A percentile compares a stretch with the other conserved stretches of the same genome.
Conservation (phyloP, 2,329 filamentous ascomycete species). For the Metarhizium guizhouense region DNA sequence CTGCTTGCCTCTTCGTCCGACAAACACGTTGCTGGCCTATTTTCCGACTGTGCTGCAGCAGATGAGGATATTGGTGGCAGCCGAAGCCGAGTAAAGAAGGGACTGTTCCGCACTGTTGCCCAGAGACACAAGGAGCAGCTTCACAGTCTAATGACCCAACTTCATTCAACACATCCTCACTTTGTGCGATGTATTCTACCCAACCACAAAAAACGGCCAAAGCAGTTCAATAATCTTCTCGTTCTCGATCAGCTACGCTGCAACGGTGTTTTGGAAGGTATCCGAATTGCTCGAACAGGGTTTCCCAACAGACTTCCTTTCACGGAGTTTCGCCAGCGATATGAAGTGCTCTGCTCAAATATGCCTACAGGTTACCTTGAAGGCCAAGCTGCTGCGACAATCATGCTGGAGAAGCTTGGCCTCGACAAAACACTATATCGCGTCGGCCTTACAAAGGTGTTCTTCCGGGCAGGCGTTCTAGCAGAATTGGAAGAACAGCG, state of each 20-base stretch:
- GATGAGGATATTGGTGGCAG: conserved; percentile 64
- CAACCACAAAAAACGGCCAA: conserved; percentile 95
- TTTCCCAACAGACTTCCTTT: conserved; percentile 93
- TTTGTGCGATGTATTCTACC: conserved; percentile 97
- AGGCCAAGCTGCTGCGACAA: conserved; percentile 72
- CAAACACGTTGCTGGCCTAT: conserved; percentile 74
- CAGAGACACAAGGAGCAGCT: conserved; percentile 97
- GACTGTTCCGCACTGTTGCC: conserved; percentile 90
- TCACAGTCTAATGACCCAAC: conserved; percentile 88
- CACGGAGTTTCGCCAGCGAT: conserved; percentile 87
- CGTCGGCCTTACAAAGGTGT: conserved; percentile 93
- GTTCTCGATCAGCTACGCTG: conserved; percentile 96
- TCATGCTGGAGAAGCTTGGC: conserved; percentile 83
- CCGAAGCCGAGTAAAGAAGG: conserved; percentile 85
- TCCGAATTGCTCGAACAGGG: conserved; percentile 90
- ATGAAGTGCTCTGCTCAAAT: conserved; percentile 83
- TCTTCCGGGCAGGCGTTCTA: conserved; percentile 92
- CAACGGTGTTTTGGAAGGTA: conserved; percentile 98
- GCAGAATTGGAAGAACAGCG: conserved; percentile 95
- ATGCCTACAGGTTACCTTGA: conserved; percentile 90
- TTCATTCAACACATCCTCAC: conserved; percentile 94
- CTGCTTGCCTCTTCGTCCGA: conserved; percentile 76
- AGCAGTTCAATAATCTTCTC: conserved; percentile 83
- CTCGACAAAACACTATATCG: conserved; percentile 83
- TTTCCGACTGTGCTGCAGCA: conserved; percentile 75